Base-by-base conservation (phyloP, 106 monocot species). In the Allium cepa region DNA sequence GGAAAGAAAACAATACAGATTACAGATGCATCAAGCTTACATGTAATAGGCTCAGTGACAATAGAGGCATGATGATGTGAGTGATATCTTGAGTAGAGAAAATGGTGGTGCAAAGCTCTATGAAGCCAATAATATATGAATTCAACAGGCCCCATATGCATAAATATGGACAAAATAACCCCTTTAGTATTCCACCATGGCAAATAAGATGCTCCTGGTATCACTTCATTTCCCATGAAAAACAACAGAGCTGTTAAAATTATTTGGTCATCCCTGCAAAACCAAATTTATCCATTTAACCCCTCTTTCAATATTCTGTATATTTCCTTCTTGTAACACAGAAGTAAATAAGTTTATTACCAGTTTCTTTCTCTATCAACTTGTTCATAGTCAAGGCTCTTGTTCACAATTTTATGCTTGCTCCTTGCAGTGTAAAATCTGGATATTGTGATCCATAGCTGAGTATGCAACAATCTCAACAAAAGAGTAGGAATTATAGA, bases 351-450 rank as follows among this genome's bases (percentile, higher is more conserved):
- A 22, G 22, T 22, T 22, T 12, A 45, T 56, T 17, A 73, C 84
- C 84, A 84, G 80, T 84, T 84, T 5, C 84, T 77, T 52, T 84
- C 84, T 26, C 84, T 73, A 61, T 84, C 84, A 10, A 84, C 77
- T 46, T 84, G 84, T 0, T 80, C 80, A 46, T 77, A 84, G 3
- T 84, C 84, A 2, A 84, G 69, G 77, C 80, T 77, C 71, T 77
- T 80, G 66, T 74, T 17, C n/a, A 80, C 71, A 6, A 84, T 84
- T 62, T 48, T 70, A 49, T 71, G 73, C 68, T 74, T 74, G 73
- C 61, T 49, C 9, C 48, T 66, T 8, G 80, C 80, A 2, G 84
- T 84, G 15, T 77, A 66, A 62, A 71, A 68, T 15, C 84, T 65
- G 8, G 84, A 73, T 7, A 77, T 0, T 51, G 73, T 74, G 57